Evolutionary conservation across 75 land plant species (phyloP), one percentile per base, ranked within the genome.

Genomic region (Cupressus sempervirens): DNA sequence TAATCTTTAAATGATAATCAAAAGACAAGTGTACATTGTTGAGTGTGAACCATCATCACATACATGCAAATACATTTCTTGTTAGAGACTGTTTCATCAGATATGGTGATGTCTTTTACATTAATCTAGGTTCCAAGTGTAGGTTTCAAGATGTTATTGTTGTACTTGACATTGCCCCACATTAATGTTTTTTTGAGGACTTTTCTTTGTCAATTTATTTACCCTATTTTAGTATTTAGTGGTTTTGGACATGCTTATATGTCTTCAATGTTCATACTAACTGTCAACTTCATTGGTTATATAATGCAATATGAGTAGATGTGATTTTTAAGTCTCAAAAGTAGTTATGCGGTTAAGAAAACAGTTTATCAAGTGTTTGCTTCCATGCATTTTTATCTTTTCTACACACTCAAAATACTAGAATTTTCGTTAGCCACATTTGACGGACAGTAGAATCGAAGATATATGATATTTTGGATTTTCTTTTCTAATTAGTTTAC

Each of bases 271-370:
- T n/a, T n/a, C 38, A 76, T 76, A 40, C 0, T 76, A 18, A 1
- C 79, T 76, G 43, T 76, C 23, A 76, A 76, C 41, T 15, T 76
- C 43, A 40, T 36, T 76, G 76, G 38, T 76, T 75, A 16, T 76
- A 18, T 20, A 36, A 38, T 76, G 43, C 43, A 4, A 50, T 18
- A 10, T 38, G 20, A 76, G 26, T 40, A 76, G 15, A 38, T 76
- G 10, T 38, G 20, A 32, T 76, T 76, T 38, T 36, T 0, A 62
- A 62, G 67, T 62, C 26, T 18, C 29, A 1, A 62, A 62, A 23
- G n/a, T 62, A 62, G 67, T 23, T 18, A 18, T 0, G 5, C 18
- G 18, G 23, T 56, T 56, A 16, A 18, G 23, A 56, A 56, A 56
- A 56, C 62, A 56, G 62, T 7, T 56, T 56, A 23, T 56, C 15